Conservation (phyloP, 1,284 basidiomycete genomes). For the Apiotrichum gamsii region DNA sequence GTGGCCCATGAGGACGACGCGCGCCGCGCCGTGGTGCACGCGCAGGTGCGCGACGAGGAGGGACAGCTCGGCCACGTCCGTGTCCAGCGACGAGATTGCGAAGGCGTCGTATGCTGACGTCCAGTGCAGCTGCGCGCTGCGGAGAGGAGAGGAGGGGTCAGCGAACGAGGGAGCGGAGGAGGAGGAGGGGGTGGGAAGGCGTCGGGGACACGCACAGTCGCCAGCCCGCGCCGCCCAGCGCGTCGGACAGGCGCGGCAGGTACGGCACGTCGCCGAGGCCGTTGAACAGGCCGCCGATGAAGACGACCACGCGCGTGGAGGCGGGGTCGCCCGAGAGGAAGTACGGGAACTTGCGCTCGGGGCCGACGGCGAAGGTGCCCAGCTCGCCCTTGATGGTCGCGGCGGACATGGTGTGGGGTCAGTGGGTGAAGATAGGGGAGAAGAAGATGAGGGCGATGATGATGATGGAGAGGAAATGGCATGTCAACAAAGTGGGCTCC, state of each 20-base stretch:
- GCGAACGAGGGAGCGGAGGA: neutral
- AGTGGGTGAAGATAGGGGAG: no score
- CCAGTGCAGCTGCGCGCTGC: slow-evolving; percentile 45
- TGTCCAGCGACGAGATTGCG: slow-evolving; percentile 33
- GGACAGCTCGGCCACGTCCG: slow-evolving; percentile 38
- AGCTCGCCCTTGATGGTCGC: neutral
- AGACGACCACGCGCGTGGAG: slow-evolving; percentile 30
- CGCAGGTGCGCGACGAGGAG: slow-evolving; percentile 35
- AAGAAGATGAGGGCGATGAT: no score
- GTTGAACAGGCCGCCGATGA: slow-evolving; percentile 45
- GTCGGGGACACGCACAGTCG: slow-evolving; percentile 34
- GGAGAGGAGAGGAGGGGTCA: neutral
- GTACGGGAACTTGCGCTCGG: slow-evolving; percentile 24
- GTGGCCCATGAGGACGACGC: slow-evolving; percentile 44
- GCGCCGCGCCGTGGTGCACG: slow-evolving; percentile 19
- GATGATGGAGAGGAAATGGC: no score
- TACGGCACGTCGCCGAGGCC: slow-evolving; percentile 40
- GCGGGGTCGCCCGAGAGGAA: slow-evolving; percentile 35
- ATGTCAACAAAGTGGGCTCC: no score
- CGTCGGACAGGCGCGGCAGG: slow-evolving; percentile 21
- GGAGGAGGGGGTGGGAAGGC: no score
- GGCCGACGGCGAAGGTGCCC: slow-evolving; percentile 1
- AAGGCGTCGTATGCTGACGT: slow-evolving; percentile 40
- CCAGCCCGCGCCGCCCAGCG: slow-evolving; percentile 34
- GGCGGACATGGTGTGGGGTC: no score